Base-by-base conservation (phyloP, 306 rosid genomes). In the Urtica urens region DNA sequence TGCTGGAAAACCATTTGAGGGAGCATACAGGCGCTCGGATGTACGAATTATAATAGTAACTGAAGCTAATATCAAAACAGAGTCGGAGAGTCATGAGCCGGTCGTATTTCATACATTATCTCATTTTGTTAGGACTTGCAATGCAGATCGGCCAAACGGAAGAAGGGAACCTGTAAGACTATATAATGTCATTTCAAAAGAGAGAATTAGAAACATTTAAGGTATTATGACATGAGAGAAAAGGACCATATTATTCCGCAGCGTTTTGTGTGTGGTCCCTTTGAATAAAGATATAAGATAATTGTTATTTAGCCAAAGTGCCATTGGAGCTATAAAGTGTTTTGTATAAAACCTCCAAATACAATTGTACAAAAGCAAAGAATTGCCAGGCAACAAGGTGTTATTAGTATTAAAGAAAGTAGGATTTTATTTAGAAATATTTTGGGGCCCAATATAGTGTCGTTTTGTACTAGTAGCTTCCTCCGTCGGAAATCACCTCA, bases 151-250 rank as follows among this genome's bases (percentile, higher is more conserved):
- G 51, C 18, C 34, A 49, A 28, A n/a, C n/a, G 27, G n/a, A 44
- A n/a, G 8, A 16, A 42, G 14, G 14, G n/a, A n/a, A 3, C 26
- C 17, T 10, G n/a, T 13, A 43, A 43, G 23, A 44, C n/a, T 16
- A 44, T 20, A 35, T 51, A 51, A 33, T 51, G 43, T 51, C 57
- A 51, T 30, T 34, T 31, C 43, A 33, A 48, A 39, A 63, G 56
- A 59, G 52, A 55, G 69, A 64, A 66, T 57, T 35, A 62, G 58
- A 74, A 72, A 63, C 58, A 69, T 51, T 77, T 66, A 60, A 77
- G 63, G 57, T 23, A 39, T 38, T 28, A 19, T 53, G 51, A 19
- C 51, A 58, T 58, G 21, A 68, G 42, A 62, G 15, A 15, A 6
- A 50, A 33, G 17, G 28, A 51, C 28, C 57, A 20, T 13, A 21